Conservation (phyloP, 129 eudicot species). For the Lonicera japonica region DNA sequence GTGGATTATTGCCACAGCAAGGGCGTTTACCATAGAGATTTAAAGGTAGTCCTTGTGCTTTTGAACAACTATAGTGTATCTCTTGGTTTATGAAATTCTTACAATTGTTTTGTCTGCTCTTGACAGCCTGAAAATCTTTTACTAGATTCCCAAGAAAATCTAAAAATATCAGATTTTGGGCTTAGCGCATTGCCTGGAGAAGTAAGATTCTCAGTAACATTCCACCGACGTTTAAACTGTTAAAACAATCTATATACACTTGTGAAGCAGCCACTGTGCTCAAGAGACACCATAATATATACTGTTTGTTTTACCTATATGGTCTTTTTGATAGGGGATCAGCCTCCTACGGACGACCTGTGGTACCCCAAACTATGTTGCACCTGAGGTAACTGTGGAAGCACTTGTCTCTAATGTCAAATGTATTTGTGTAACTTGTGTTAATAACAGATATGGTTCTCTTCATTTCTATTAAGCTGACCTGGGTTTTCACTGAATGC, state of each 20-base stretch:
- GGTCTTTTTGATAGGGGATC: slow-evolving; percentile 58
- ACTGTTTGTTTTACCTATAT: neutral
- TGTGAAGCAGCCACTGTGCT: neutral
- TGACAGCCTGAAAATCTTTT: slow-evolving; percentile 96
- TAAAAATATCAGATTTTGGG: slow-evolving; percentile 95
- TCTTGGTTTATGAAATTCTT: slow-evolving; percentile 9
- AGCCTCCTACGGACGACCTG: slow-evolving; percentile 89
- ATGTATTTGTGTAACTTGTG: neutral
- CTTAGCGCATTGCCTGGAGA: slow-evolving; percentile 91
- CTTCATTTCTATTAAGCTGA: slow-evolving; percentile 3
- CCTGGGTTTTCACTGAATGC: slow-evolving; percentile 15
- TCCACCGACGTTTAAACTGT: neutral
- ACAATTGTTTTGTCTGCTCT: slow-evolving; percentile 17
- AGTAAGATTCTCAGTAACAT: slow-evolving; percentile 36
- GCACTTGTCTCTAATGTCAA: neutral
- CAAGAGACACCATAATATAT: neutral
- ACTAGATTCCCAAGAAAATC: slow-evolving; percentile 90
- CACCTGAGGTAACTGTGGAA: slow-evolving; percentile 78
- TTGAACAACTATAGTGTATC: neutral
- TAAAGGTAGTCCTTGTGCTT: slow-evolving; percentile 51
- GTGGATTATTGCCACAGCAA: slow-evolving; percentile 92
- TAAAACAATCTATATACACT: neutral
- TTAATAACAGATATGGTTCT: neutral
- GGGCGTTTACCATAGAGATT: slow-evolving; percentile 94
- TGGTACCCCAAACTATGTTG: slow-evolving; percentile 99